phyloP scores from a whole-genome alignment of 257 asterid genomes.

The Solanum medicagineum region DNA sequence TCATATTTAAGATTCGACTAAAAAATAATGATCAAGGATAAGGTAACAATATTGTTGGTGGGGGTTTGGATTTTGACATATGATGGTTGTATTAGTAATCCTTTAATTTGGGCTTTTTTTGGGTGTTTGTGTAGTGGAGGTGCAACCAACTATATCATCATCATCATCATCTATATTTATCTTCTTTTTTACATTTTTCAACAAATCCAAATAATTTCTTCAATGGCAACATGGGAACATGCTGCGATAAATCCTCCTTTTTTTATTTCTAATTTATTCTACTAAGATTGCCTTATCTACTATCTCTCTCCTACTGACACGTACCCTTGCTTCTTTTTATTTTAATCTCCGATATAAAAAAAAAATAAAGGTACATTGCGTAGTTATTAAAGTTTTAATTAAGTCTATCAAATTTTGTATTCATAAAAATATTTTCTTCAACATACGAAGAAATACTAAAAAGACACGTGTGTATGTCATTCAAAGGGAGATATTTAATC shows the following conservation, averaged over 20 bases:
- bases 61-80: background rate
- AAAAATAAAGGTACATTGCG: too few species aligned
- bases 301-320: background rate
- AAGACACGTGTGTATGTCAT: too few species aligned
- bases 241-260: background rate
- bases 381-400: too few species aligned
- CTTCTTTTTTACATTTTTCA: background rate
- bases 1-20: background rate
- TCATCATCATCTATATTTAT: constrained; percentile 1
- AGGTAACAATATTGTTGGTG: background rate
- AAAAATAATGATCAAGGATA: background rate
- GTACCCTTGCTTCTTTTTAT: background rate
- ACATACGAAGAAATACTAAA: too few species aligned
- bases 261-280: background rate
- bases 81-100: background rate
- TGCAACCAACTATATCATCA: background rate
- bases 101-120: background rate
- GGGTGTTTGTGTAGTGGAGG: background rate
- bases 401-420: too few species aligned
- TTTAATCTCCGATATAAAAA: too few species aligned
- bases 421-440: too few species aligned
- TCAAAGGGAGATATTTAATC: too few species aligned
- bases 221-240: background rate
- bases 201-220: background rate
- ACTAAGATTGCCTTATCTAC: background rate